Conservation (phyloP, 164 flowering plant genomes). For the Paratinospora sagittata region DNA sequence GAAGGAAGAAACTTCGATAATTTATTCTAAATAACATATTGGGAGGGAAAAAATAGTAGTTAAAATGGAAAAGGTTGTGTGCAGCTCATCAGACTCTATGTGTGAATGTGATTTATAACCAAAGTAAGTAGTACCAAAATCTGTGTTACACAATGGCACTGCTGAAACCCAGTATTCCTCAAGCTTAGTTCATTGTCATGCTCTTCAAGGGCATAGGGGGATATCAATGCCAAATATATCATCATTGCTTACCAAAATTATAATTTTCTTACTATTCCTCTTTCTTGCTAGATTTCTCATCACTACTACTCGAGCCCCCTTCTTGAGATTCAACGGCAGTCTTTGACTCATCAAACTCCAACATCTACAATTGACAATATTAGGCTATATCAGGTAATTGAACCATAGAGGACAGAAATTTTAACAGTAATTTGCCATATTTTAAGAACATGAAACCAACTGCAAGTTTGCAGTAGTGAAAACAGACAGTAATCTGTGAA, state of each 20-base stretch:
- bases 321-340: conserved; percentile 27
- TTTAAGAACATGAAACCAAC: too few relatives aligned
- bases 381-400: background rate
- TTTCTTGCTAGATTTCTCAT: conserved; percentile 42
- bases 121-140: conserved; percentile 3
- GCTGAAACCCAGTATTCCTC: background rate
- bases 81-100: background rate
- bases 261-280: conserved; percentile 27
- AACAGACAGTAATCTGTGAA: background rate
- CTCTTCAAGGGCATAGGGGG: background rate
- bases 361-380: conserved; percentile 38
- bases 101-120: conserved; percentile 6
- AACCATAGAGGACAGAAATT: background rate
- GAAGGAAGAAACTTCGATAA: background rate
- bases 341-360: conserved; percentile 78
- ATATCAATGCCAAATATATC: background rate
- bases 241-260: background rate
- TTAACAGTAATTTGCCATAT: background rate
- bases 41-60: background rate
- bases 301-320: conserved; percentile 19
- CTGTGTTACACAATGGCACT: conserved; percentile 9
- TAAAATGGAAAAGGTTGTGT: background rate
- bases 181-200: conserved; percentile 7
- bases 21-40: too few relatives aligned
- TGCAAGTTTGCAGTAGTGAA: too few relatives aligned